Percentiles rank a stretch among this genome's conserved stretches.
Conservation (phyloP, 345 rosid genomes). For the Conringia planisiliqua region DNA sequence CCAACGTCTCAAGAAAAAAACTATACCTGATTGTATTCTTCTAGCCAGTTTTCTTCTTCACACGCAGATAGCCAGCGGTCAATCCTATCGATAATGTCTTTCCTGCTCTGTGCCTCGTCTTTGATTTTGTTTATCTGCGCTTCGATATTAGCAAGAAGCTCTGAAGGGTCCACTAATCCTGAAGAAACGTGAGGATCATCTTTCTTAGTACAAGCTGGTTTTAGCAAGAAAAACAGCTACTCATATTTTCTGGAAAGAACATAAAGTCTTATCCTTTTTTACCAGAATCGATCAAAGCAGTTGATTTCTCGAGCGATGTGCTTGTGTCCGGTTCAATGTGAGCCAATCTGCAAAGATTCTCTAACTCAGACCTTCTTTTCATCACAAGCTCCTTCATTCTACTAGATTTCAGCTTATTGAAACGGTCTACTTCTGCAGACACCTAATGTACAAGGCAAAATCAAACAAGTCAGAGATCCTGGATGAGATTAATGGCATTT, state of each 20-base stretch:
- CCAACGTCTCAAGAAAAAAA: background rate
- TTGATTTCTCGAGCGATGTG: conserved; percentile 82
- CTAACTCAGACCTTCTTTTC: conserved; percentile 77
- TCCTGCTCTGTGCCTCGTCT: conserved; percentile 80
- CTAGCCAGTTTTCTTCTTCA: conserved; percentile 97
- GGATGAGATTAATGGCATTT: background rate
- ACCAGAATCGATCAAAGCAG: conserved; percentile 93
- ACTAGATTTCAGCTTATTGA: conserved; percentile 72
- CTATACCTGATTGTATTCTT: conserved; percentile 77
- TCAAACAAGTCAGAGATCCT: conserved; percentile 7
- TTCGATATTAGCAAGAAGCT: conserved; percentile 78
- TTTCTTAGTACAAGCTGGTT: background rate
- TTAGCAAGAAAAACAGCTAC: background rate
- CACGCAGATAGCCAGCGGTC: conserved; percentile 89
- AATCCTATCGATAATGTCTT: conserved; percentile 89
- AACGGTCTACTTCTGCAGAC: conserved; percentile 79
- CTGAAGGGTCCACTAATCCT: conserved; percentile 92
- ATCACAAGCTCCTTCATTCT: conserved; percentile 96
- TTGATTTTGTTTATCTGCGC: conserved; percentile 64
- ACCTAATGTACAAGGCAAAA: conserved; percentile 42
- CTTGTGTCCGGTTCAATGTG: conserved; percentile 82
- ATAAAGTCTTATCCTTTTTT: background rate
- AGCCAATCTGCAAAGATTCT: conserved; percentile 63
- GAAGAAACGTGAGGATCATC: conserved; percentile 1
- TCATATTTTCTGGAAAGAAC: background rate